phyloP scores from a whole-genome alignment of 2,329 filamentous ascomycete species.

The Botryosphaeria dothidea region DNA sequence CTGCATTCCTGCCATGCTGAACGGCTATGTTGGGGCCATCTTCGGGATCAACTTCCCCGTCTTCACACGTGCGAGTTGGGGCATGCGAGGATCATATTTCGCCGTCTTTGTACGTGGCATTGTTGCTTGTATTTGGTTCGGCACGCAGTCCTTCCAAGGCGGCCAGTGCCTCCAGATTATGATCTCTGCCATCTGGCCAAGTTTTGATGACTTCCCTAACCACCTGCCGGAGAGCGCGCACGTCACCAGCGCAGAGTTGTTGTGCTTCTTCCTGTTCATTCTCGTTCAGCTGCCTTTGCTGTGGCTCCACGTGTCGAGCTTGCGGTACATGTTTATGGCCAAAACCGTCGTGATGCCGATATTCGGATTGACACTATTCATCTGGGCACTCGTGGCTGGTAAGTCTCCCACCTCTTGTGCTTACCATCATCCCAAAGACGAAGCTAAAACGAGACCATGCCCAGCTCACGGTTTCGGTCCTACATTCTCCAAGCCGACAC shows the following conservation, averaged over 20 bases:
- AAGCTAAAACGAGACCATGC: too few species aligned
- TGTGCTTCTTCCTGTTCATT: conserved; percentile 24
- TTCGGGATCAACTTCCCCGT: conserved; percentile 23
- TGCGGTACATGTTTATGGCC: conserved; percentile 14
- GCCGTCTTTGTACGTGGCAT: conserved; percentile 15
- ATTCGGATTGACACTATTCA: conserved; percentile 15
- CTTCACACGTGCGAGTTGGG: conserved; percentile 25
- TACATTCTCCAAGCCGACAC: conserved; percentile 28
- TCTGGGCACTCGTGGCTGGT: conserved; percentile 17
- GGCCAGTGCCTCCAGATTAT: conserved; percentile 29
- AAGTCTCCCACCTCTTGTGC: not conserved
- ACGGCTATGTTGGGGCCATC: conserved; percentile 11
- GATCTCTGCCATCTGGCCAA: conserved; percentile 22
- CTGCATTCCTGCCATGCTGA: conserved; percentile 22
- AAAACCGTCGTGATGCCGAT: conserved; percentile 14
- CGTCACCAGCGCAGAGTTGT: conserved; percentile 19
- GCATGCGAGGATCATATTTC: conserved; percentile 17
- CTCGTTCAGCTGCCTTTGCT: conserved; percentile 30
- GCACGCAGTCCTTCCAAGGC: conserved; percentile 21
- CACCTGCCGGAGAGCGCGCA: conserved; percentile 17
- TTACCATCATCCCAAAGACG: too few species aligned
- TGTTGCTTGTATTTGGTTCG: conserved; percentile 15
- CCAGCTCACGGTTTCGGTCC: conserved; percentile 24
- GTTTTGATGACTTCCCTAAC: conserved; percentile 19
- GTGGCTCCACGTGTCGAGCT: conserved; percentile 20